Evolutionary conservation across 495 filamentous ascomycete genomes (phyloP).

Genomic region (Saxophila tyrrhenica): DNA sequence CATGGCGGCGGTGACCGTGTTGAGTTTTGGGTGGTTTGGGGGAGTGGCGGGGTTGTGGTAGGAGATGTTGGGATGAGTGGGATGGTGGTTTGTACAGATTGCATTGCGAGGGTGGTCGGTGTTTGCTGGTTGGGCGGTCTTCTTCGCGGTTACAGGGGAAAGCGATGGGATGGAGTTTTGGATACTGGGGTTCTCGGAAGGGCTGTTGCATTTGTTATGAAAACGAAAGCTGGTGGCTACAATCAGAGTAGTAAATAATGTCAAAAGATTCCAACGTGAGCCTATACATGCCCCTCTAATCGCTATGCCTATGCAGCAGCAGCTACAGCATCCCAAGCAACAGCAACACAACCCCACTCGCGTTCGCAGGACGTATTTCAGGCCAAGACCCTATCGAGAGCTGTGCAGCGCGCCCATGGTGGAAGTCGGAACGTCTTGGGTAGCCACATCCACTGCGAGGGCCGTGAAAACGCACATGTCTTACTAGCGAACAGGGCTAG

Average conservation of each 20-base stretch:
- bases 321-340: no score
- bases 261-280: not conserved
- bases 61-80: not conserved
- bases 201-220: not conserved
- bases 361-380: no score
- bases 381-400: no score
- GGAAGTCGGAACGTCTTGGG: no score
- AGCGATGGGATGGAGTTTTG: not conserved
- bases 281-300: no score
- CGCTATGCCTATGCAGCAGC: no score
- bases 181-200: not conserved
- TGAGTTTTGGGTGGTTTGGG: conserved; percentile 86
- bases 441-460: no score
- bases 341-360: no score
- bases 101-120: not conserved
- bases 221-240: not conserved
- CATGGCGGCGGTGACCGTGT: conserved; percentile 64
- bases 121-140: not conserved
- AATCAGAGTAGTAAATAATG: not conserved
- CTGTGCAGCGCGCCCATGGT: no score
- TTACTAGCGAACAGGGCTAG: no score
- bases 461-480: no score
- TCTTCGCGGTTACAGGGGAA: not conserved
- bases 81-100: not conserved
- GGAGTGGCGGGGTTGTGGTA: conserved; percentile 51